Base-by-base conservation (phyloP, 2,329 filamentous ascomycete species). In the Exophiala sideris region DNA sequence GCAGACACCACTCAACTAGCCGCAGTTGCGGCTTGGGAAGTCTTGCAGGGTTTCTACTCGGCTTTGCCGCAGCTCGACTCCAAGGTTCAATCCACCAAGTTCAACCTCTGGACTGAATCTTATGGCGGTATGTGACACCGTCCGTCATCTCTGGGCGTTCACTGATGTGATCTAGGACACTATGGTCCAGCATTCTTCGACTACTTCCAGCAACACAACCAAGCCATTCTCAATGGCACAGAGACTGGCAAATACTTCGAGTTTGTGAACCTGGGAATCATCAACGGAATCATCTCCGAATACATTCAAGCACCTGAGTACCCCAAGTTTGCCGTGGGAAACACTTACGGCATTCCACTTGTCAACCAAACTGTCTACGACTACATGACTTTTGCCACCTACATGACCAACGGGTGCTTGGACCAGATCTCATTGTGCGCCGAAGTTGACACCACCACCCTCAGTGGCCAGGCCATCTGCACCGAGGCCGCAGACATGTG, bases 351-450 rank as follows among this genome's bases (percentile, higher is more conserved):
- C 36, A 80, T 81, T 62, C 74, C 57, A 46, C 67, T 71, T 0
- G 71, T 81, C 61, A 83, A 84, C 58, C 77, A 83, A 18, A 81
- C 79, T 2, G 76, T 83, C 3, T 83, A 83, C 66, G 74, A 77
- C 52, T 83, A 80, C 61, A 79, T 79, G 68, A 81, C 79, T 54
- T 80, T 81, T 41, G 78, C 79, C n/a, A 73, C 74, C 50, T 68
- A 68, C 68, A 90, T 79, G 80, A 85, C 85, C 20, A 84, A 68
- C 50, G 79, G 79, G 18, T 82, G 79, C 58, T 70, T 77, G 38
- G 71, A 85, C 57, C 84, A 89, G 69, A 81, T 89, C 45, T 82
- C 83, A 1, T 84, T 82, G 65, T 88, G 90, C 64, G 77, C 76
- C 21, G 73, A 78, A 6, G 82, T 79, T 7, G 85, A 89, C 62